Evolutionary conservation across 208 protist genomes (phyloP), one percentile per base, ranked within the genome.

Genomic region (Leishmania gerbilli): DNA sequence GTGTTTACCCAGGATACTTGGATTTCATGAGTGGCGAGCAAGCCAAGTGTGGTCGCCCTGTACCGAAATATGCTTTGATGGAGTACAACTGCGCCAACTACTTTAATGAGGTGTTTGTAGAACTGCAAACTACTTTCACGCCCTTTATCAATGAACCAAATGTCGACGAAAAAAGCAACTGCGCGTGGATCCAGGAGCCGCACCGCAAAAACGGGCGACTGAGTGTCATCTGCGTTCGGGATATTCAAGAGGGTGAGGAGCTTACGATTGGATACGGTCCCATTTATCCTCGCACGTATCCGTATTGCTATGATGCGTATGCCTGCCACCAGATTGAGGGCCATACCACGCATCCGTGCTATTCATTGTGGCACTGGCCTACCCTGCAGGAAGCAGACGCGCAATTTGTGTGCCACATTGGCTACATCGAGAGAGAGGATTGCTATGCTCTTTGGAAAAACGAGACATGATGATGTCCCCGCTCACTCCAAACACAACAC

Each of bases 61-160:
- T 80, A 21, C 83, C 92, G 3, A 94, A 91, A 53, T 97, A 97
- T 62, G 88, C 94, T 15, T 69, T 97, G 71, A 92, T 95, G 89
- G 92, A 94, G 58, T 86, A 95, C 53, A 97, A 97, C 82, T 97
- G 94, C 53, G 94, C 94, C 27, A 87, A 97, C 82, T 96, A 91
- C 76, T 95, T 89, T 67, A 97, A 97, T 67, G 83, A 91, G 11
- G 94, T 97, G 11, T 97, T 97, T 89, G 85, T 91, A 19, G 92
- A 97, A 84, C 86, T 97, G 40, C 75, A 89, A 71, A 79, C 62
- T 2, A 94, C 92, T 13, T 93, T 94, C 56, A 97, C 93, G 15
- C 95, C 95, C 8, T 98, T 95, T 76, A 95, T 98, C 40, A 98
- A 98, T 79, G 93, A 98, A 65, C 95, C 95, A 3, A 85, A 81